These are phyloP conservation scores for Bipolaris victoriae DNA, from an alignment of 2,329 filamentous ascomycete genomes.

Conservation along the genomic window DNA sequence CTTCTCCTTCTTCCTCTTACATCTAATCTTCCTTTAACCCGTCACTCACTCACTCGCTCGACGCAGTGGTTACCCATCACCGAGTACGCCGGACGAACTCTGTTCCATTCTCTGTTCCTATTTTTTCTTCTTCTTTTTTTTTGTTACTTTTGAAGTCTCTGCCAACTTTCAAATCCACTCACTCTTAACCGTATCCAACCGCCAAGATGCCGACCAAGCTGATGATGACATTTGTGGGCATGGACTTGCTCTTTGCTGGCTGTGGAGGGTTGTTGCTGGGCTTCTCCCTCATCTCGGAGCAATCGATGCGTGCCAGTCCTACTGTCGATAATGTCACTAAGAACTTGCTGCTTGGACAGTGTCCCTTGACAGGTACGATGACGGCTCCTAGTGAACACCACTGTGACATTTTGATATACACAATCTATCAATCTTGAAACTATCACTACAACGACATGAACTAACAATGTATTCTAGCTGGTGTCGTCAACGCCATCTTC, in stretches of 20 bases:
- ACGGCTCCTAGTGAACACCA: constrained; percentile 11
- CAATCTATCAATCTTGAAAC: no score
- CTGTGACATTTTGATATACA: no score
- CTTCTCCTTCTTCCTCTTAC: constrained; percentile 35
- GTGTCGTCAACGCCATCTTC: constrained; percentile 73
- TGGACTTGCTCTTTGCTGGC: constrained; percentile 60
- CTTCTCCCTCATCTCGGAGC: constrained; percentile 59
- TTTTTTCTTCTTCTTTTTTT: neutral
- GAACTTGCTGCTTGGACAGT: constrained; percentile 59
- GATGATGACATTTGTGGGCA: constrained; percentile 58
- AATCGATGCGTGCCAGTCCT: constrained; percentile 50
- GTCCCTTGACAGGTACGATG: constrained; percentile 60
- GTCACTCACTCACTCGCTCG: constrained; percentile 28
- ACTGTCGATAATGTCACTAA: constrained; percentile 58
- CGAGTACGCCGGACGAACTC: constrained; percentile 50
- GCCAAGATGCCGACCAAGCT: constrained; percentile 59
- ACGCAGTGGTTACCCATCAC: constrained; percentile 28
- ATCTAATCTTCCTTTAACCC: constrained; percentile 36
- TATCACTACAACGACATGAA: constrained; percentile 6
- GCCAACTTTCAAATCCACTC: constrained; percentile 5
- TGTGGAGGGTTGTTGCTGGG: constrained; percentile 60
- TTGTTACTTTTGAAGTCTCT: neutral
- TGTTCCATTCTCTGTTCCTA: constrained; percentile 38
- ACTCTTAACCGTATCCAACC: constrained; percentile 23
- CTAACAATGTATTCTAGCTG: constrained; percentile 56